Evolutionary conservation across 805 yeast species (phyloP).

Genomic region (Kuraishia floccosa): DNA sequence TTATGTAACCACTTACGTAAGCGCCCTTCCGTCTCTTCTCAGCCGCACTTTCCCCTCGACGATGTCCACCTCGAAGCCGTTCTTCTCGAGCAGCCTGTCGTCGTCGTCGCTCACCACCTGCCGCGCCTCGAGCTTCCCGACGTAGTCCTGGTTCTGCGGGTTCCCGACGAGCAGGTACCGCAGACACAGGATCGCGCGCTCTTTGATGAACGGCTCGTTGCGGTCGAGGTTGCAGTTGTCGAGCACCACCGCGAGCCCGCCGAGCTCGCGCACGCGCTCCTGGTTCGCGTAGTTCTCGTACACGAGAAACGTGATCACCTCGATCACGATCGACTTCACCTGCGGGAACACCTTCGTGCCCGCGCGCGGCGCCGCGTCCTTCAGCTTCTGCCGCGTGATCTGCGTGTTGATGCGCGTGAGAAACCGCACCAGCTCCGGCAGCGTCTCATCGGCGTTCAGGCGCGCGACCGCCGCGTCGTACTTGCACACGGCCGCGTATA

Average conservation of each 20-base stretch:
- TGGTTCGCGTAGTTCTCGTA: slow-evolving; percentile 46
- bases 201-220: slow-evolving; percentile 82
- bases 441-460: slow-evolving; percentile 26
- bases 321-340: slow-evolving; percentile 55
- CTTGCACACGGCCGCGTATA: too few relatives aligned
- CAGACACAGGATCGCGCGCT: slow-evolving; percentile 71
- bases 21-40: too few relatives aligned
- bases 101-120: slow-evolving; percentile 47
- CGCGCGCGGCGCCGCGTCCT: slow-evolving; percentile 10
- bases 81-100: slow-evolving; percentile 30
- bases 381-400: slow-evolving; percentile 22
- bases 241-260: slow-evolving; percentile 61
- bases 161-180: slow-evolving; percentile 59
- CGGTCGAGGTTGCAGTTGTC: slow-evolving; percentile 81
- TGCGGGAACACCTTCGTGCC: slow-evolving; percentile 38
- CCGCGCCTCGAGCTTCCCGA: slow-evolving; percentile 67
- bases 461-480: too few relatives aligned
- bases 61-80: slow-evolving; percentile 71
- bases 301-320: slow-evolving; percentile 48
- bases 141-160: slow-evolving; percentile 60
- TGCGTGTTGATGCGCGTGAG: slow-evolving; percentile 29
- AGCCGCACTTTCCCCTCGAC: slow-evolving; percentile 59
- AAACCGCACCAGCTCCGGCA: slow-evolving; percentile 22
- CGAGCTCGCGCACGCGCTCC: slow-evolving; percentile 50
- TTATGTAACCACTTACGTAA: too few relatives aligned